Conservation (phyloP, 2,329 filamentous ascomycete genomes). For the Colletotrichum sp. region DNA sequence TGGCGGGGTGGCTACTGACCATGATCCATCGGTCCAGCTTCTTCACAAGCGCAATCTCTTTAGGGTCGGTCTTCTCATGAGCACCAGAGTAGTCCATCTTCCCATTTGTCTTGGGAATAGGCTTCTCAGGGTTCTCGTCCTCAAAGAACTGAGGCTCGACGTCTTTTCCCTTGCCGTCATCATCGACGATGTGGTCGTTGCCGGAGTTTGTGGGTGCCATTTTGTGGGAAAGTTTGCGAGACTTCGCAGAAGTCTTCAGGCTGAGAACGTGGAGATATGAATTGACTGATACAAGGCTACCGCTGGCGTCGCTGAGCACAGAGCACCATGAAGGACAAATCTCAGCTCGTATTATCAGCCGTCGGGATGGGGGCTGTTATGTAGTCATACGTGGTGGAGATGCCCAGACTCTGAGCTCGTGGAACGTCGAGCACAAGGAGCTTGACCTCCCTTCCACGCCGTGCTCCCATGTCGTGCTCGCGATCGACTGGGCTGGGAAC, state of each 20-base stretch:
- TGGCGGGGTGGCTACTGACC: constrained; percentile 18
- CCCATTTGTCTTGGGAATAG: constrained; percentile 20
- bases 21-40: constrained; percentile 46
- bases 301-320: neutral
- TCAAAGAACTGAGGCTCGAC: constrained; percentile 19
- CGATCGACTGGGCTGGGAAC: neutral
- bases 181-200: neutral
- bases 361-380: neutral
- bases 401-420: constrained; percentile 1
- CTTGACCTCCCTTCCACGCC: neutral
- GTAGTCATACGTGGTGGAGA: neutral
- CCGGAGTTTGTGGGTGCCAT: neutral
- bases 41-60: constrained; percentile 44
- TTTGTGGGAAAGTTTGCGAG: neutral
- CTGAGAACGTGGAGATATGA: neutral
- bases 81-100: constrained; percentile 42
- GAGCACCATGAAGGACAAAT: neutral
- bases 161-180: neutral
- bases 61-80: constrained; percentile 43
- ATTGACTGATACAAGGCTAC: neutral
- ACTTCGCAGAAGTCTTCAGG: neutral
- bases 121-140: constrained; percentile 22
- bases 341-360: neutral
- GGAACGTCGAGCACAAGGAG: neutral
- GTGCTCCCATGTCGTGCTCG: neutral